A percentile compares a stretch with the other conserved stretches of the same genome.
These are phyloP conservation scores for Teunomyces cretensis DNA, from an alignment of 805 yeast genomes.

Conservation along the genomic window DNA sequence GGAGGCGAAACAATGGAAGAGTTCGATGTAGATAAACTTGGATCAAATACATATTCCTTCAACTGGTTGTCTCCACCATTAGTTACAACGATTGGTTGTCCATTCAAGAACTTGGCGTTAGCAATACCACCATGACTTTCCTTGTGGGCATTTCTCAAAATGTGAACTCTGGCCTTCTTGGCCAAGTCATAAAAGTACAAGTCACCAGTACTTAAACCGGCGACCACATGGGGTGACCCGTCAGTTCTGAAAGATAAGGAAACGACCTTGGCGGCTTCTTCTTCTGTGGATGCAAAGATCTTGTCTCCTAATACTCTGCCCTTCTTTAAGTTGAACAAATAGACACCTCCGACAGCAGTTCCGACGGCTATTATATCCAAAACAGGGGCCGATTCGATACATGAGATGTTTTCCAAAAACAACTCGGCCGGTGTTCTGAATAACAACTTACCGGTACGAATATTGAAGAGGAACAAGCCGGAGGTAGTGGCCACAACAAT, in stretches of 20 bases:
- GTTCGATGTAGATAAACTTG: constrained; percentile 68
- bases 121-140: constrained; percentile 77
- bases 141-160: constrained; percentile 68
- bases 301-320: constrained; percentile 52
- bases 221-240: constrained; percentile 78
- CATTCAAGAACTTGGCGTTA: constrained; percentile 72
- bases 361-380: constrained; percentile 83
- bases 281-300: constrained; percentile 46
- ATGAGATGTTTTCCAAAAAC: constrained; percentile 53
- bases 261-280: constrained; percentile 42
- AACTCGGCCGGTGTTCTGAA: constrained; percentile 51
- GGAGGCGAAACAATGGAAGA: constrained; percentile 80
- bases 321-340: constrained; percentile 65
- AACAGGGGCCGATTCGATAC: constrained; percentile 83
- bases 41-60: constrained; percentile 92
- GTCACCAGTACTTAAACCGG: constrained; percentile 79
- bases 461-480: constrained; percentile 62
- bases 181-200: constrained; percentile 81
- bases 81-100: constrained; percentile 88
- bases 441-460: constrained; percentile 73
- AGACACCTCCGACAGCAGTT: constrained; percentile 62
- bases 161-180: constrained; percentile 70
- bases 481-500: constrained; percentile 76
- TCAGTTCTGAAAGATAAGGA: constrained; percentile 89
- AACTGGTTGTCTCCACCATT: constrained; percentile 89